These are phyloP conservation scores for Triticum urartu DNA, from an alignment of 176 grass and related monocot genomes.

Conservation along the genomic window DNA sequence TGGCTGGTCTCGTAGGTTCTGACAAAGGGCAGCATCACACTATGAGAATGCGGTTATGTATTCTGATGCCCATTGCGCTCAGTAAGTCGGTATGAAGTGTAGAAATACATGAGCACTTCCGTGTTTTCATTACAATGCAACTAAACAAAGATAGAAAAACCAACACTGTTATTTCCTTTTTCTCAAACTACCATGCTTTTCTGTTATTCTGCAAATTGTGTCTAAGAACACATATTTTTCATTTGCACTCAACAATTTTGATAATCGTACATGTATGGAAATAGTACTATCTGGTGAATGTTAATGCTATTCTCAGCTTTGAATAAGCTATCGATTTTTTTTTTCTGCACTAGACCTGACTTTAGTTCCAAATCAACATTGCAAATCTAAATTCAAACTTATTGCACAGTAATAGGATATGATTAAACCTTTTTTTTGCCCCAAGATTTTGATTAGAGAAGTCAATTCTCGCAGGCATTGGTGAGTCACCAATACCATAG, in stretches of 20 bases:
- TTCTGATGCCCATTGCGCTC: too few relatives aligned
- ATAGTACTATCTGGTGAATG: background rate
- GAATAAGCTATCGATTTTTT: background rate
- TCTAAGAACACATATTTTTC: background rate
- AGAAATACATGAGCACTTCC: background rate
- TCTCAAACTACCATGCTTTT: background rate
- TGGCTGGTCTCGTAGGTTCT: background rate
- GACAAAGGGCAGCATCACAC: background rate
- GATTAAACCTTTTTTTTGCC: background rate
- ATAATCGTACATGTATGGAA: background rate
- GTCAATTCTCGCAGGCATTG: constrained; percentile 28
- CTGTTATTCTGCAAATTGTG: background rate
- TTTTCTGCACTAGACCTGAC: too few relatives aligned
- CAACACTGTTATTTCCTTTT: background rate
- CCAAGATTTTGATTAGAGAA: background rate
- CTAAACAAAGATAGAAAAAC: background rate
- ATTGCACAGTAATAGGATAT: background rate
- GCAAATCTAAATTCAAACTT: background rate
- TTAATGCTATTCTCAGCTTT: background rate
- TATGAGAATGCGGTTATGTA: too few relatives aligned
- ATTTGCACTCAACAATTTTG: background rate
- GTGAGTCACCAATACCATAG: constrained; percentile 2
- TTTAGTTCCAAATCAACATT: background rate
- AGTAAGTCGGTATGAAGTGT: background rate
- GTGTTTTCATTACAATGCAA: background rate